phyloP scores from a whole-genome alignment of 1,284 basidiomycete species.

The Melampsora larici-populina region DNA sequence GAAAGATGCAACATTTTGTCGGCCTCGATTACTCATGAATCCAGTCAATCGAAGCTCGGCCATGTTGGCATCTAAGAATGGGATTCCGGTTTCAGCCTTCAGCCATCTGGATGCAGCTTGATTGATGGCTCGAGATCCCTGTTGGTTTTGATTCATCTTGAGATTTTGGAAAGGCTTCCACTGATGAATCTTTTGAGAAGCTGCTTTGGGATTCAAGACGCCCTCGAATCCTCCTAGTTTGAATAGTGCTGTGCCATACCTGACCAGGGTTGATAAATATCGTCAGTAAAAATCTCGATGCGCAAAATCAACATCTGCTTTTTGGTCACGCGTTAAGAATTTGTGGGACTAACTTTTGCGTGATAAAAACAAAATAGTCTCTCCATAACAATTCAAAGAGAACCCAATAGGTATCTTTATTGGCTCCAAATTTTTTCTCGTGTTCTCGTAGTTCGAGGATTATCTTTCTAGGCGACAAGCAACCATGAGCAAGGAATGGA shows the following conservation, averaged over 20 bases:
- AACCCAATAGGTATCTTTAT: slow-evolving; percentile 57
- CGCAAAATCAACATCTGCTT: not conserved
- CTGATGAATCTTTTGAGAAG: slow-evolving; percentile 51
- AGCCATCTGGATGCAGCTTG: slow-evolving; percentile 55
- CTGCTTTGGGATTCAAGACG: slow-evolving; percentile 56
- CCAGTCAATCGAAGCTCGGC: slow-evolving; percentile 59
- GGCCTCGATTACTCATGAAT: slow-evolving; percentile 61
- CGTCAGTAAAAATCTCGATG: not conserved
- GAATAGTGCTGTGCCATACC: slow-evolving; percentile 56
- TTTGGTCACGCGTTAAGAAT: not conserved
- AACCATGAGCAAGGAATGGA: slow-evolving; percentile 58
- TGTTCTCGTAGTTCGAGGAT: slow-evolving; percentile 54
- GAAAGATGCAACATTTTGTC: slow-evolving; percentile 62
- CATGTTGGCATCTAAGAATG: slow-evolving; percentile 62
- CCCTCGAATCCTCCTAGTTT: slow-evolving; percentile 57
- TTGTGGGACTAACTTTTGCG: slow-evolving; percentile 50
- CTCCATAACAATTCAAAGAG: slow-evolving; percentile 61
- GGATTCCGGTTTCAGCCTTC: slow-evolving; percentile 59
- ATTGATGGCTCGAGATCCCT: slow-evolving; percentile 43
- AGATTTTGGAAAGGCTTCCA: slow-evolving; percentile 52
- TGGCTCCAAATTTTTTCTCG: slow-evolving; percentile 53
- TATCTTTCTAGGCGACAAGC: slow-evolving; percentile 58
- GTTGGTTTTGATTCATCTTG: slow-evolving; percentile 48
- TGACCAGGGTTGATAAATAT: slow-evolving; percentile 43
- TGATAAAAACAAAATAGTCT: slow-evolving; percentile 60